Conservation (phyloP, 2,329 filamentous ascomycete genomes). For the Trichophyton verrucosum region DNA sequence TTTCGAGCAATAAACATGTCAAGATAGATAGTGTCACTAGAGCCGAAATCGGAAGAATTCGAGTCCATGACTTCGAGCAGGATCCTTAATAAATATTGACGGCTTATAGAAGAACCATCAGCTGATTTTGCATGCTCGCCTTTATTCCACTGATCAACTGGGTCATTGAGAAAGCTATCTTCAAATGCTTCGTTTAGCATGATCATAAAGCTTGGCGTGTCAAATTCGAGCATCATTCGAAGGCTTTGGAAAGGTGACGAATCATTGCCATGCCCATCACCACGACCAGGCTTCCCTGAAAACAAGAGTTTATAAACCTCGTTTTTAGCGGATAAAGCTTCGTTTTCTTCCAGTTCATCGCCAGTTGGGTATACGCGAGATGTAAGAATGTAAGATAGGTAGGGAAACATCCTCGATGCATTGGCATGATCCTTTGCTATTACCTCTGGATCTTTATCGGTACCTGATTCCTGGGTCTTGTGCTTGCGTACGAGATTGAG, state of each 20-base stretch:
- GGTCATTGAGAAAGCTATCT: constrained; percentile 80
- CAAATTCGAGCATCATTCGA: constrained; percentile 70
- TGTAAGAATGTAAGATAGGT: constrained; percentile 82
- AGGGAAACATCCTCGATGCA: constrained; percentile 85
- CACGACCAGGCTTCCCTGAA: constrained; percentile 48
- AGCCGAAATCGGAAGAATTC: constrained; percentile 52
- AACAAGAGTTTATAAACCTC: constrained; percentile 91
- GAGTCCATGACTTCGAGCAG: constrained; percentile 76
- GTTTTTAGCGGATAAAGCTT: constrained; percentile 65
- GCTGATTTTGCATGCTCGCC: constrained; percentile 48
- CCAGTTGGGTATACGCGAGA: constrained; percentile 86
- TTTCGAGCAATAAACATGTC: constrained; percentile 98
- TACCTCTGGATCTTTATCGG: constrained; percentile 40
- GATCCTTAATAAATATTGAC: constrained; percentile 86
- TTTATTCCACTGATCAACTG: constrained; percentile 49
- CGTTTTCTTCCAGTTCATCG: constrained; percentile 56
- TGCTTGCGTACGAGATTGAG: constrained; percentile 36
- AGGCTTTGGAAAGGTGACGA: constrained; percentile 74
- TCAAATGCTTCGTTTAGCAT: constrained; percentile 96
- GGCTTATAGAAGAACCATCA: constrained; percentile 56
- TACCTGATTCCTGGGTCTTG: constrained; percentile 12
- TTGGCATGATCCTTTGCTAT: constrained; percentile 46
- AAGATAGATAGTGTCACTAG: constrained; percentile 79
- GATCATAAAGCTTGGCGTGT: constrained; percentile 84
- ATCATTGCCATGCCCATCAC: neutral